Evolutionary conservation across 192 early-diverging fungal genomes (phyloP).

Genomic region (Dissophora globulifera): DNA sequence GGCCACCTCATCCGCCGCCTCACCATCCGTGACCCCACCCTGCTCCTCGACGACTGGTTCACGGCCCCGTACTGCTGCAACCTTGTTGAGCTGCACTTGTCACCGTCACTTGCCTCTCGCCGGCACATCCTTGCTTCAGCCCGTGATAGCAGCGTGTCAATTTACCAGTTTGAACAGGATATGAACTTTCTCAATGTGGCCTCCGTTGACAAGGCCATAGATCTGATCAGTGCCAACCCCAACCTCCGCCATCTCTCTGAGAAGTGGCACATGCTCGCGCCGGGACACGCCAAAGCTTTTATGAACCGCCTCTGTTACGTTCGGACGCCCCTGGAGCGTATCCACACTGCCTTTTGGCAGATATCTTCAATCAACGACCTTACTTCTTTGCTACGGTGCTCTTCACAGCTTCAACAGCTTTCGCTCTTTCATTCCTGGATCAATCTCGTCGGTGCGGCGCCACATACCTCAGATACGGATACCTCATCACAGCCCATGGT

Average conservation of each 20-base stretch:
- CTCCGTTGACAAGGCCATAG: not conserved
- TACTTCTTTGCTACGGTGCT: not conserved
- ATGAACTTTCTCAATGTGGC: not conserved
- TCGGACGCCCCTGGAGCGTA: not conserved
- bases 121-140: not conserved
- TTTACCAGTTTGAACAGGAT: not conserved
- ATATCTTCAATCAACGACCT: not conserved
- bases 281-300: not conserved
- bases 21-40: not conserved
- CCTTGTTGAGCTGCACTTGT: not conserved
- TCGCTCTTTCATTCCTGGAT: not conserved
- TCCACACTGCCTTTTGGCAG: not conserved
- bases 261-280: not conserved
- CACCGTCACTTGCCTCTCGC: not conserved
- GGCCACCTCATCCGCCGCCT: not conserved
- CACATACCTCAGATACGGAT: not conserved
- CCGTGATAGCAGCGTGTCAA: not conserved
- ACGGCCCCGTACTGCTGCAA: not conserved
- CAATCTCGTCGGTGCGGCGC: too few species aligned
- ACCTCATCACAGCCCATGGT: not conserved
- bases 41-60: conserved; percentile 12
- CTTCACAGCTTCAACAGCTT: not conserved
- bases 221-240: not conserved
- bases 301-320: not conserved
- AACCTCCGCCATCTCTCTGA: not conserved